Evolutionary conservation across 192 early-diverging fungal species (phyloP).

Genomic region (Backusella sp.): DNA sequence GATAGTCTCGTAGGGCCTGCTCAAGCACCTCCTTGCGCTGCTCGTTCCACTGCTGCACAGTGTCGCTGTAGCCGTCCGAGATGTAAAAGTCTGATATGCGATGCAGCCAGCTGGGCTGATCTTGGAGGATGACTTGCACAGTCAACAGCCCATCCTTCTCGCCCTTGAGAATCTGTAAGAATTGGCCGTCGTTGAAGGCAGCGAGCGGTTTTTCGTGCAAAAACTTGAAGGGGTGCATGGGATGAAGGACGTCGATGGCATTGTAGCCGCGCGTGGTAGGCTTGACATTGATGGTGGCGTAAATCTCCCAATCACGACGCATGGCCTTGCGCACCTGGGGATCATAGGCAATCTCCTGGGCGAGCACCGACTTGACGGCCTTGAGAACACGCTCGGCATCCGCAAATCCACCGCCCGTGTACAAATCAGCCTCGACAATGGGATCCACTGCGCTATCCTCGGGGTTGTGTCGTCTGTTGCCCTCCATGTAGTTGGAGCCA

Average conservation of each 20-base stretch:
- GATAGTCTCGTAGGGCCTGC: constrained; percentile 57
- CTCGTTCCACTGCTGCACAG: constrained; percentile 74
- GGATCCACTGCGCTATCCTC: constrained; percentile 57
- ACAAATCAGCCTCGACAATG: constrained; percentile 50
- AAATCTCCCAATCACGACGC: constrained; percentile 64
- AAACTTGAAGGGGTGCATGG: constrained; percentile 82
- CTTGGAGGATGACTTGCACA: constrained; percentile 53
- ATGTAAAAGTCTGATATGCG: constrained; percentile 52
- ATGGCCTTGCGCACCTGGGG: constrained; percentile 78
- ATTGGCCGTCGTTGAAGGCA: constrained; percentile 72
- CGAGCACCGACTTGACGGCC: constrained; percentile 69
- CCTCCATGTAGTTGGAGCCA: constrained; percentile 56
- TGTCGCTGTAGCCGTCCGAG: constrained; percentile 58
- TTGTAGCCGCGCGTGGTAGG: constrained; percentile 80
- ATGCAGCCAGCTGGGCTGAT: constrained; percentile 45
- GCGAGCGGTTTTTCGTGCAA: constrained; percentile 71
- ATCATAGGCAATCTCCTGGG: constrained; percentile 76
- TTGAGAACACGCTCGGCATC: constrained; percentile 55
- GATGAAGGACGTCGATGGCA: constrained; percentile 77
- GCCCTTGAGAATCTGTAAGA: constrained; percentile 72
- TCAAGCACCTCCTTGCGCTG: constrained; percentile 66
- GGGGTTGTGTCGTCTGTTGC: constrained; percentile 57
- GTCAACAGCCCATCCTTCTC: constrained; percentile 71
- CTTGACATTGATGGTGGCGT: constrained; percentile 68
- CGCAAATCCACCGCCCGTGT: constrained; percentile 46